Conservation (phyloP, 2,329 filamentous ascomycete genomes). For the Penicillium sp. region DNA sequence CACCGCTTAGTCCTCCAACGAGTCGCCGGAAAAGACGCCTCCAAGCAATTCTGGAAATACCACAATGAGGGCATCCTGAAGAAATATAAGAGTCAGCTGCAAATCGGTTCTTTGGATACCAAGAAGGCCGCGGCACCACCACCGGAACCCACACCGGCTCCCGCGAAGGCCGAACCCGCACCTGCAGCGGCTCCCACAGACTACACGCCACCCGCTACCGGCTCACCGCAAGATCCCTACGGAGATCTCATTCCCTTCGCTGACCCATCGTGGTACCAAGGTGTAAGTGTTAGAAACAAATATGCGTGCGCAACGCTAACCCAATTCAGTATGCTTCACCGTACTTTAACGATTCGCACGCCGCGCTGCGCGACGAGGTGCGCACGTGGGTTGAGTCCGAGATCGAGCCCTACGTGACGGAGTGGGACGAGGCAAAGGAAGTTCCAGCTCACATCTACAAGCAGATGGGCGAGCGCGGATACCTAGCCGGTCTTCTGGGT, state of each 20-base stretch:
- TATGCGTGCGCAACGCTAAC: slow-evolving; percentile 6
- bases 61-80: slow-evolving; percentile 63
- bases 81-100: slow-evolving; percentile 62
- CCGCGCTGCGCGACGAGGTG: slow-evolving; percentile 83
- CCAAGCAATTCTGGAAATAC: slow-evolving; percentile 69
- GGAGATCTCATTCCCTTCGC: slow-evolving; percentile 87
- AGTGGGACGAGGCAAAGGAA: slow-evolving; percentile 95
- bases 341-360: slow-evolving; percentile 94
- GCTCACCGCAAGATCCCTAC: slow-evolving; percentile 78
- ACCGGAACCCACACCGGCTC: slow-evolving; percentile 49
- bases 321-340: slow-evolving; percentile 79
- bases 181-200: slow-evolving; percentile 45
- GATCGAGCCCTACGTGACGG: slow-evolving; percentile 86
- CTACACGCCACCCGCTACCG: slow-evolving; percentile 53
- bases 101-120: slow-evolving; percentile 75
- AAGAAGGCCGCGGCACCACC: slow-evolving; percentile 65
- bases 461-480: slow-evolving; percentile 89
- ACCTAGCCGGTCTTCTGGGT: slow-evolving; percentile 86
- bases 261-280: slow-evolving; percentile 93
- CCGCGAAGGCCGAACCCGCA: slow-evolving; percentile 57
- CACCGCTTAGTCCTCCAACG: slow-evolving; percentile 58
- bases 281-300: slow-evolving; percentile 59
- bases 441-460: slow-evolving; percentile 91
- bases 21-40: slow-evolving; percentile 67
- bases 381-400: slow-evolving; percentile 88